Percentiles rank a stretch among this genome's conserved stretches.
phyloP scores from a whole-genome alignment of 305 asterid species.

The Solanum hybrid region DNA sequence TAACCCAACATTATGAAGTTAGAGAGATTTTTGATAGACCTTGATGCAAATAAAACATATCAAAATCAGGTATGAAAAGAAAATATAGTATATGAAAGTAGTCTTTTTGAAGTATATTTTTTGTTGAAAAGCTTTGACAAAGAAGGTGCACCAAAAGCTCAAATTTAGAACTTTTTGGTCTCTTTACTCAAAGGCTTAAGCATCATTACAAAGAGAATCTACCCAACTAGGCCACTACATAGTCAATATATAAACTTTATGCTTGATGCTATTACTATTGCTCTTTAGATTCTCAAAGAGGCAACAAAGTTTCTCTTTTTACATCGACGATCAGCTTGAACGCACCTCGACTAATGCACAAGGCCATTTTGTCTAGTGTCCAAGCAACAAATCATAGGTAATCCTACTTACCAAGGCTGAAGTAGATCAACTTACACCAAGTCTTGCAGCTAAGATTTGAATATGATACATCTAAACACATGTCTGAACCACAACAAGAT shows the following conservation, averaged over 20 bases:
- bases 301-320: not conserved
- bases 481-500: not conserved
- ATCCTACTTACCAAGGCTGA: not conserved
- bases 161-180: not conserved
- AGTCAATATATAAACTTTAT: not conserved
- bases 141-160: not conserved
- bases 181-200: not conserved
- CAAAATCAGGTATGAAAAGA: not conserved
- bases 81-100: not conserved
- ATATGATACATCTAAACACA: not conserved
- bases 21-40: not conserved
- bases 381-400: not conserved
- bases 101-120: not conserved
- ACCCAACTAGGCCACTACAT: not conserved
- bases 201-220: not conserved
- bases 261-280: not conserved
- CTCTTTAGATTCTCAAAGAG: not conserved
- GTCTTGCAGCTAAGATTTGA: not conserved
- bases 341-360: not conserved
- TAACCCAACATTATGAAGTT: not conserved
- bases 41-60: not conserved
- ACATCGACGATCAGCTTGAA: not conserved
- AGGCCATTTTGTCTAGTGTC: not conserved
- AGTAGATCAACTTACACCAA: not conserved
- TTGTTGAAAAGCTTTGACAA: not conserved